Conservation (phyloP, 2,329 filamentous ascomycete genomes). For the Venturia oleaginea region DNA sequence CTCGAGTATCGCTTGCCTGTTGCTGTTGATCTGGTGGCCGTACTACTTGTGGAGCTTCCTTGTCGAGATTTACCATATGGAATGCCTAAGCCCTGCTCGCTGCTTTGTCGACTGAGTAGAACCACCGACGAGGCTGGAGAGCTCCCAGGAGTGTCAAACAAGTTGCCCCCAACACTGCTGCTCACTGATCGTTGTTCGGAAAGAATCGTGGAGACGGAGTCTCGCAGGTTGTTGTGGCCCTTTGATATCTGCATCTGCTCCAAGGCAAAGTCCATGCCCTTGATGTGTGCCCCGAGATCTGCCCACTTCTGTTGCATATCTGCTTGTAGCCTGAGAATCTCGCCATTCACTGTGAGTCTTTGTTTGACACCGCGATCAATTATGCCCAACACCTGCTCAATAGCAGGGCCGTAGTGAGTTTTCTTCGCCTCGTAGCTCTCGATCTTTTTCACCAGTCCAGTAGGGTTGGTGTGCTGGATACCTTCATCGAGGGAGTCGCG, state of each 20-base stretch:
- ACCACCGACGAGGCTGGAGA: slow-evolving; percentile 60
- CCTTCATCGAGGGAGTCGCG: slow-evolving; percentile 69
- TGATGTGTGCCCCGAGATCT: slow-evolving; percentile 65
- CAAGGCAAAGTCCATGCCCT: slow-evolving; percentile 63
- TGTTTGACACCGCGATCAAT: slow-evolving; percentile 95
- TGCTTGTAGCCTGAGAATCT: slow-evolving; percentile 76
- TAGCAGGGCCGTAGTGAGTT: slow-evolving; percentile 84
- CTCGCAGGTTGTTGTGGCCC: slow-evolving; percentile 64
- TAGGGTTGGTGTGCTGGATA: slow-evolving; percentile 62
- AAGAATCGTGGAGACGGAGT: slow-evolving; percentile 87
- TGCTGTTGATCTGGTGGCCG: slow-evolving; percentile 29
- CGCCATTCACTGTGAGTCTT: slow-evolving; percentile 90
- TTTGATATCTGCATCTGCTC: slow-evolving; percentile 57
- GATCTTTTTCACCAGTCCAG: slow-evolving; percentile 67
- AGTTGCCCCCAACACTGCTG: slow-evolving; percentile 59
- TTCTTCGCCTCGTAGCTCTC: slow-evolving; percentile 95
- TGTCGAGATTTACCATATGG: slow-evolving; percentile 40
- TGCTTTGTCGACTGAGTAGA: slow-evolving; percentile 42
- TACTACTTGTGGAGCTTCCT: slow-evolving; percentile 35
- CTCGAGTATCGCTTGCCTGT: slow-evolving; percentile 40
- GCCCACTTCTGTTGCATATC: slow-evolving; percentile 82
- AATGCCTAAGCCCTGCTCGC: slow-evolving; percentile 36
- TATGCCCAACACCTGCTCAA: slow-evolving; percentile 81
- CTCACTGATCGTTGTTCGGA: slow-evolving; percentile 69
- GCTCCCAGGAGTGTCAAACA: slow-evolving; percentile 50